A percentile compares a stretch with the other conserved stretches of the same genome.
These are phyloP conservation scores for Persicaria maculosa DNA, from an alignment of 148 eudicot genomes.

Conservation along the genomic window DNA sequence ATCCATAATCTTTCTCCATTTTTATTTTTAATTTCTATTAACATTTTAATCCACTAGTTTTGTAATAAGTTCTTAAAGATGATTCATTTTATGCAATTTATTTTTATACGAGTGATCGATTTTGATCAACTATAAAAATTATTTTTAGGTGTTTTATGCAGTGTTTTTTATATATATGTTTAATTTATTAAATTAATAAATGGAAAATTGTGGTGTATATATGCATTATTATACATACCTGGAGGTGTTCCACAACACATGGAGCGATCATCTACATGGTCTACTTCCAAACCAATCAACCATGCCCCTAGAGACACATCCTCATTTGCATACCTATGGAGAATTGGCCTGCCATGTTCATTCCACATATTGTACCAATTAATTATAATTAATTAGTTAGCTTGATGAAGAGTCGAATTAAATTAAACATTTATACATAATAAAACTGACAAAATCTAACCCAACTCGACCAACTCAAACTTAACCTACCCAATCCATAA, in stretches of 20 bases:
- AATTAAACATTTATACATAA: background rate
- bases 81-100: too few relatives aligned
- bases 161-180: background rate
- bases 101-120: too few relatives aligned
- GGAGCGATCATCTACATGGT: constrained; percentile 71
- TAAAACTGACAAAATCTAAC: background rate
- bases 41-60: too few relatives aligned
- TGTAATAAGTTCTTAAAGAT: too few relatives aligned
- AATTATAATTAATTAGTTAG: too few relatives aligned
- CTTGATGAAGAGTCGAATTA: background rate
- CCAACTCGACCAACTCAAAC: background rate
- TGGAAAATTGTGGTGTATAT: background rate
- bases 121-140: too few relatives aligned
- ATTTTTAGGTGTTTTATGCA: background rate
- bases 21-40: too few relatives aligned
- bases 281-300: constrained; percentile 87
- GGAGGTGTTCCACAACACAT: constrained; percentile 98
- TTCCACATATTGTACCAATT: background rate
- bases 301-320: constrained; percentile 87
- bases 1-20: too few relatives aligned
- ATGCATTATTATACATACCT: constrained; percentile 27
- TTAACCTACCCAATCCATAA: too few relatives aligned
- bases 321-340: constrained; percentile 83
- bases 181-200: background rate
- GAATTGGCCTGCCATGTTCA: constrained; percentile 39